Conservation (phyloP, 2,329 filamentous ascomycete species). For the Endothia cerciana region DNA sequence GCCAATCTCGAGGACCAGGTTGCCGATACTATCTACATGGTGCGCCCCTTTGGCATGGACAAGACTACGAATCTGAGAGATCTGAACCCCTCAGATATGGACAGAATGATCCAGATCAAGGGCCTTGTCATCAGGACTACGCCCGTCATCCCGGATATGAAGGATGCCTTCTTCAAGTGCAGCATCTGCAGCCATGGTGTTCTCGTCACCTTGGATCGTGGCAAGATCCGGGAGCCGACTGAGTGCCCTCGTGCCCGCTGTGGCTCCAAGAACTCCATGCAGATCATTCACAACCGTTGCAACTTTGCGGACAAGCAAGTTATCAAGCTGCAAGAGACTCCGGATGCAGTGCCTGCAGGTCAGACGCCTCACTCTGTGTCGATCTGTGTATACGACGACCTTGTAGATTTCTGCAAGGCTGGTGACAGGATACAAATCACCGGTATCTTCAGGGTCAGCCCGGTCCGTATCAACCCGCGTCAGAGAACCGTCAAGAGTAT, state of each 20-base stretch:
- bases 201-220: constrained; percentile 88
- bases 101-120: constrained; percentile 93
- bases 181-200: constrained; percentile 90
- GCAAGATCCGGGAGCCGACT: constrained; percentile 94
- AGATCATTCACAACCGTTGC: constrained; percentile 95
- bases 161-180: constrained; percentile 96
- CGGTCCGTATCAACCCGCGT: constrained; percentile 90
- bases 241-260: constrained; percentile 84
- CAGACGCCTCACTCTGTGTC: constrained; percentile 98
- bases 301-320: constrained; percentile 97
- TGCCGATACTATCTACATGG: constrained; percentile 78
- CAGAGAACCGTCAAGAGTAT: constrained; percentile 92
- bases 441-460: constrained; percentile 93
- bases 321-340: constrained; percentile 97
- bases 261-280: constrained; percentile 90
- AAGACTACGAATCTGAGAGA: constrained; percentile 89
- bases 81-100: constrained; percentile 92
- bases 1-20: constrained; percentile 79
- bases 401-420: constrained; percentile 97
- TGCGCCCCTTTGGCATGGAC: constrained; percentile 87
- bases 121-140: constrained; percentile 95
- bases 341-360: constrained; percentile 89
- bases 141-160: constrained; percentile 98
- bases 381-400: constrained; percentile 92
- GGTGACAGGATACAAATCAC: constrained; percentile 96